Evolutionary conservation across 768 basidiomycete genomes (phyloP), one percentile per base, ranked within the genome.

Genomic region (Lepiota brunneoincarnata): DNA sequence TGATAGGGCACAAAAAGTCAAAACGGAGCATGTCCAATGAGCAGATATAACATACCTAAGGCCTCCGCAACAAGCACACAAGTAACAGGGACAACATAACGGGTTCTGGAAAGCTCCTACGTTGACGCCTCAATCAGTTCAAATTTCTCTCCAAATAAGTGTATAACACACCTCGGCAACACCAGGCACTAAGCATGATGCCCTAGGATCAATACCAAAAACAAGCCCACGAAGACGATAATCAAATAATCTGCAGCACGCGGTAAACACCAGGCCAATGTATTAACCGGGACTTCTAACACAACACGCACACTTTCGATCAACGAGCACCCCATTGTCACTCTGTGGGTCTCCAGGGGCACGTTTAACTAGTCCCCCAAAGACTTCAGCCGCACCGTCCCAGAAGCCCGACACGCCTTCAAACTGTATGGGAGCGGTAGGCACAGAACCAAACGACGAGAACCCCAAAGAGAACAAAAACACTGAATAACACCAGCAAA

Each of bases 41-140:
- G 12, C 2, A 11, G 5, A 40, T 24, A 15, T 20, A 3, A 64
- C 69, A 58, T 61, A 84, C 84, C 81, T 15, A n/a, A 87, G 73
- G 36, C 86, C 86, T 52, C 86, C 85, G 53, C 84, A 87, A 64
- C 83, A 87, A 3, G 86, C 86, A 58, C 86, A 87, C 6, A 86
- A 71, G 64, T 88, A 88, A 61, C 86, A 87, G 0, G 86, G 86
- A 59, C 83, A 86, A 59, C 84, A 87, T 0, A 78, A 69, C 2
- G 85, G 85, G 54, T 87, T 87, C 56, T 80, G 61, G 60, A 85
- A 86, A 0, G 78, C 64, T 14, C 78, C 81, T 82, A 44, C n/a
- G n/a, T n/a, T 18, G 10, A n/a, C 35, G 9, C 26, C 20, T 36
- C 31, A n/a, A 51, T 26, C 39, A 18, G 6, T 24, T 24, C 35